Evolutionary conservation across 495 filamentous ascomycete genomes (phyloP).

Genomic region (Aspergillus homomorphus): DNA sequence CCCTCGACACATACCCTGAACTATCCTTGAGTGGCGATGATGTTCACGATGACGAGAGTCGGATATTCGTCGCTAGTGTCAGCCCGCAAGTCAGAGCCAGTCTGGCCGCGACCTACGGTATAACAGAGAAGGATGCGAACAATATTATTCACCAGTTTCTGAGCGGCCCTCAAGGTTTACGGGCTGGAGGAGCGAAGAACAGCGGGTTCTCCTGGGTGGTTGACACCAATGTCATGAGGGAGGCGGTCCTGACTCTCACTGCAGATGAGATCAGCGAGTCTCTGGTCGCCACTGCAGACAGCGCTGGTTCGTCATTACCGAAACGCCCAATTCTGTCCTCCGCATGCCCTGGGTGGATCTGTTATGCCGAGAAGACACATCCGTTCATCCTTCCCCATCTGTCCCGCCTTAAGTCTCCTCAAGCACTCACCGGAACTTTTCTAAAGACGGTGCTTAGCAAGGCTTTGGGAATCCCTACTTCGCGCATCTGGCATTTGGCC

Average conservation of each 20-base stretch:
- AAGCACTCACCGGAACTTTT: conserved; percentile 85
- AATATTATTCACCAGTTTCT: conserved; percentile 82
- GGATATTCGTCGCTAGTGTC: conserved; percentile 84
- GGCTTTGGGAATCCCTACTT: conserved; percentile 64
- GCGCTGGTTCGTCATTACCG: conserved; percentile 30
- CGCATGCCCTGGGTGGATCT: conserved; percentile 96
- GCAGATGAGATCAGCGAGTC: conserved; percentile 70
- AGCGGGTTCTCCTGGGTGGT: conserved; percentile 83
- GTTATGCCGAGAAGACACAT: conserved; percentile 97
- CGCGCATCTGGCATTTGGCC: conserved; percentile 87
- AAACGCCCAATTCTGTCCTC: conserved; percentile 80
- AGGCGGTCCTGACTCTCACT: conserved; percentile 71
- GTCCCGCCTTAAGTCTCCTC: conserved; percentile 87
- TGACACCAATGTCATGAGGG: conserved; percentile 77
- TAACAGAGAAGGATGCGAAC: conserved; percentile 69
- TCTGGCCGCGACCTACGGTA: conserved; percentile 74
- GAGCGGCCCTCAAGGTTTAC: conserved; percentile 63
- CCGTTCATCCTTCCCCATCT: conserved; percentile 89
- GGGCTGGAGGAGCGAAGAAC: conserved; percentile 62
- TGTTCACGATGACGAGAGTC: conserved; percentile 46
- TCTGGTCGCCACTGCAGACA: conserved; percentile 19
- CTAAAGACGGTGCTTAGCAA: conserved; percentile 79
- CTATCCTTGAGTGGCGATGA: conserved; percentile 32
- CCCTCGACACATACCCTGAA: conserved; percentile 65
- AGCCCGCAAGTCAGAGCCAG: conserved; percentile 87